Percentiles rank a stretch among this genome's conserved stretches.
Evolutionary conservation across 129 eudicot species (phyloP).

Genomic region (Smallanthus sonchifolius): DNA sequence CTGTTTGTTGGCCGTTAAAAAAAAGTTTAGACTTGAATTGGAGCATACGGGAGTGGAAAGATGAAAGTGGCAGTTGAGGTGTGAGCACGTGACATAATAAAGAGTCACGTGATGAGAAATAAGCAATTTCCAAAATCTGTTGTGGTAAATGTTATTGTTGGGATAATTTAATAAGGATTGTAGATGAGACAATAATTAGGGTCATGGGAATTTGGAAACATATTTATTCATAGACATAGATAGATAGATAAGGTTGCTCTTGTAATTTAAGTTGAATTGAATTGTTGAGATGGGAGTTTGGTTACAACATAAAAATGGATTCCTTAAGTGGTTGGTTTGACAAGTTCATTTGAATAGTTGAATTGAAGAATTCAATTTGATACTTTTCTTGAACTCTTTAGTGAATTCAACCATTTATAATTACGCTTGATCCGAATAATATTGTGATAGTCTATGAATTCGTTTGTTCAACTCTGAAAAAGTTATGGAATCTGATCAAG

Average conservation of each 20-base stretch:
- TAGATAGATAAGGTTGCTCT: constrained; percentile 9
- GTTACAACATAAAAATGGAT: constrained; percentile 8
- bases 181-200: constrained; percentile 24
- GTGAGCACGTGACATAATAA: constrained; percentile 25
- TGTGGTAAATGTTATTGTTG: constrained; percentile 26
- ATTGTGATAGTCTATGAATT: neutral
- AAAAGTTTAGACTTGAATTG: neutral
- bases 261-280: constrained; percentile 19
- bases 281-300: constrained; percentile 17
- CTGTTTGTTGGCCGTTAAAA: no score
- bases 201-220: constrained; percentile 27
- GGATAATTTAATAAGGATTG: constrained; percentile 25
- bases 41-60: neutral
- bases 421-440: neutral
- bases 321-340: constrained; percentile 15
- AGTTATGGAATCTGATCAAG: no score
- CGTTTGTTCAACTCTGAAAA: neutral
- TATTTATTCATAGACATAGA: constrained; percentile 1
- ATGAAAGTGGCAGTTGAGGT: neutral
- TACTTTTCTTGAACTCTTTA: neutral
- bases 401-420: neutral
- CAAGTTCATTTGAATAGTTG: constrained; percentile 3
- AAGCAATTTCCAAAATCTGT: constrained; percentile 27
- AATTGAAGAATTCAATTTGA: constrained; percentile 15
- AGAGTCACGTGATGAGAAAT: constrained; percentile 30